Evolutionary conservation across 257 asterid species (phyloP).

Genomic region (Scutellaria minor): DNA sequence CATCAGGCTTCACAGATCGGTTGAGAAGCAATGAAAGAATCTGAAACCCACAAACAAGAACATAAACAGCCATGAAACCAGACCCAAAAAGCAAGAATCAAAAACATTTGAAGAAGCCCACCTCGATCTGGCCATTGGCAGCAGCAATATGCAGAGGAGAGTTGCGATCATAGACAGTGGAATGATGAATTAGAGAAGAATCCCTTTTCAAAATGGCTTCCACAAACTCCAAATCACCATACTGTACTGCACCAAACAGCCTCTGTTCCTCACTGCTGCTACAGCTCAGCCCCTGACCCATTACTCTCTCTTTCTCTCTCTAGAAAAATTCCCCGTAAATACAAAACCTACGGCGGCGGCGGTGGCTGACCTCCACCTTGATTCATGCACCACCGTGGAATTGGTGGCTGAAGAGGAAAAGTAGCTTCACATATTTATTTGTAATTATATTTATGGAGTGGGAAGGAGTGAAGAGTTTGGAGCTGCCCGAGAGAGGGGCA

Average conservation of each 20-base stretch:
- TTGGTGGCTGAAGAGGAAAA: slow-evolving; percentile 43
- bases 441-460: slow-evolving; percentile 19
- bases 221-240: slow-evolving; percentile 69
- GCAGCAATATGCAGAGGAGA: slow-evolving; percentile 92
- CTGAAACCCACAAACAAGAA: slow-evolving; percentile 48
- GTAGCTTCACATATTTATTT: slow-evolving; percentile 34
- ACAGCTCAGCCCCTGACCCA: slow-evolving; percentile 99
- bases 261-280: slow-evolving; percentile 66
- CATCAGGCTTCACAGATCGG: slow-evolving; percentile 79
- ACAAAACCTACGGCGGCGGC: slow-evolving; percentile 18
- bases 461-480: slow-evolving; percentile 35
- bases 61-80: slow-evolving; percentile 13
- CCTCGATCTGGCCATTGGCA: slow-evolving; percentile 99
- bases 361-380: slow-evolving; percentile 36
- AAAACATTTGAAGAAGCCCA: slow-evolving; percentile 35
- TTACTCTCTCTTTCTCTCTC: slow-evolving; percentile 28
- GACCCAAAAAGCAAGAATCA: not conserved
- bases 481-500: slow-evolving; percentile 65
- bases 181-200: slow-evolving; percentile 52
- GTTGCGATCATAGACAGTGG: slow-evolving; percentile 72
- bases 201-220: slow-evolving; percentile 54
- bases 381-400: slow-evolving; percentile 58
- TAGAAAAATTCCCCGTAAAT: not conserved
- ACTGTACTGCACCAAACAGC: slow-evolving; percentile 70
- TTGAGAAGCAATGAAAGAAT: slow-evolving; percentile 74